Conservation (phyloP, 257 asterid genomes). For the Striga asiatica region DNA sequence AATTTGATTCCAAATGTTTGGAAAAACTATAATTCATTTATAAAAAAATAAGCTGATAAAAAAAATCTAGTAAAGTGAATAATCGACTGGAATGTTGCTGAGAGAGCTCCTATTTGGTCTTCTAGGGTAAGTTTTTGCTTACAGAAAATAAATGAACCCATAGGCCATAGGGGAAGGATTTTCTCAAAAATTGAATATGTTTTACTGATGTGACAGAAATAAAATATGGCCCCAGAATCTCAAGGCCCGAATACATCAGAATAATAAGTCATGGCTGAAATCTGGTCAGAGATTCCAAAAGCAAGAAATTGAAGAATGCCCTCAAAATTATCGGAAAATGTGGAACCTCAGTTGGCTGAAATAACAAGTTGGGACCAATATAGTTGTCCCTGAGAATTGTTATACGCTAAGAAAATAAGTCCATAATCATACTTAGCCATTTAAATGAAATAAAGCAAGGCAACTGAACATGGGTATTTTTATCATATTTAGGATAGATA, state of each 20-base stretch:
- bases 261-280: too few relatives aligned
- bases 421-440: slow-evolving; percentile 15
- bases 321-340: too few relatives aligned
- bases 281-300: too few relatives aligned
- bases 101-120: neutral
- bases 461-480: neutral
- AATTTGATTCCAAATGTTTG: too few relatives aligned
- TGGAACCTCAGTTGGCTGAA: too few relatives aligned
- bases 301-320: too few relatives aligned
- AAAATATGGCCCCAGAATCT: too few relatives aligned
- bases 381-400: slow-evolving; percentile 71
- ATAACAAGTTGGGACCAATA: too few relatives aligned
- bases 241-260: too few relatives aligned
- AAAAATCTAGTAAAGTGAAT: neutral
- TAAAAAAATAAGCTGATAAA: neutral
- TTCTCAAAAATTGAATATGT: too few relatives aligned
- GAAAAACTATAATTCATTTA: neutral
- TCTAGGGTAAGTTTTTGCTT: neutral
- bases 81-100: neutral
- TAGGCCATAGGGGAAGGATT: neutral
- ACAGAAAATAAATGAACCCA: neutral
- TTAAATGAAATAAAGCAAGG: neutral
- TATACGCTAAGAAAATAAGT: slow-evolving; percentile 44
- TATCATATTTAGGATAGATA: too few relatives aligned
- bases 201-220: too few relatives aligned